phyloP scores from a whole-genome alignment of 2,329 filamentous ascomycete genomes.

The Didymella lethalis region DNA sequence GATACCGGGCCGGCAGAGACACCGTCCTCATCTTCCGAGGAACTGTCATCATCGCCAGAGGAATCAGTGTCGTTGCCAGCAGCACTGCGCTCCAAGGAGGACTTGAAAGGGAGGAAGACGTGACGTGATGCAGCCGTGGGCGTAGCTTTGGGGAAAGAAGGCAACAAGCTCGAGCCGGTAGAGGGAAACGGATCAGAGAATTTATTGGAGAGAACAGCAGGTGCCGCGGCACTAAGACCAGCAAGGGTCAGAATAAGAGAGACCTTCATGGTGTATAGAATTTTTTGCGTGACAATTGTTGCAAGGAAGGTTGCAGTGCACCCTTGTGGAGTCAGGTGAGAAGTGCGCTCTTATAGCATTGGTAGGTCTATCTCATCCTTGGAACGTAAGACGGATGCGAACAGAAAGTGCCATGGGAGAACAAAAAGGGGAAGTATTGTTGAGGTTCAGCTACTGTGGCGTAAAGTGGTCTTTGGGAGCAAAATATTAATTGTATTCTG shows the following conservation, averaged over 20 bases:
- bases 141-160: not conserved
- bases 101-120: no score
- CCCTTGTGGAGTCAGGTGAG: not conserved
- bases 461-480: not conserved
- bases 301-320: not conserved
- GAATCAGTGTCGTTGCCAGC: not conserved
- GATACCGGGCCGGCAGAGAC: not conserved
- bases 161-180: no score
- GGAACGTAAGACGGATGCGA: not conserved
- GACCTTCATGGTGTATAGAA: not conserved
- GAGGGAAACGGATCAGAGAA: not conserved
- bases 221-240: not conserved
- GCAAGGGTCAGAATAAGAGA: not conserved
- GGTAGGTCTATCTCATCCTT: not conserved
- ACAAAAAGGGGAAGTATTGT: not conserved
- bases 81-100: not conserved
- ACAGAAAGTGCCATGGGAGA: not conserved
- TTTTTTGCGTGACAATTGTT: not conserved
- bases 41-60: not conserved
- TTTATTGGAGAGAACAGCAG: not conserved
- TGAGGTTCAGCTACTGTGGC: not conserved
- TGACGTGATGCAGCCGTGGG: no score
- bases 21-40: not conserved
- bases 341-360: not conserved
- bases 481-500: not conserved